Evolutionary conservation across 805 yeast species (phyloP).

Genomic region (Candida silvicultrix): DNA sequence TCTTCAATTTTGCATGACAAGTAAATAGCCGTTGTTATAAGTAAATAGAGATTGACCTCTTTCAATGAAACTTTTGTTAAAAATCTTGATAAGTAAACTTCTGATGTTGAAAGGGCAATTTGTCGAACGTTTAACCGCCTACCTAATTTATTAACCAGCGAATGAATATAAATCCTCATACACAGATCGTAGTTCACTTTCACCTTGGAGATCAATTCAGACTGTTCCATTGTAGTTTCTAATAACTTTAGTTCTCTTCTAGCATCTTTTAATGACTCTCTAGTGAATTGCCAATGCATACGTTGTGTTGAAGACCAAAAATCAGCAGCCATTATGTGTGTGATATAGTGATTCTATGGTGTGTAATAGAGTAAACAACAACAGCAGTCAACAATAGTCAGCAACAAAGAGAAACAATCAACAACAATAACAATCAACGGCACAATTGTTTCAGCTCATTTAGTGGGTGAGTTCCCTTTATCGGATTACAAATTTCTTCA

Average conservation of each 20-base stretch:
- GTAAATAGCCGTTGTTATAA: slow-evolving; percentile 81
- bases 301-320: slow-evolving; percentile 87
- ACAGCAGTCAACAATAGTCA: too few species aligned
- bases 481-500: too few species aligned
- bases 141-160: slow-evolving; percentile 69
- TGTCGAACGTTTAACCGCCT: slow-evolving; percentile 74
- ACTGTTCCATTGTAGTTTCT: slow-evolving; percentile 33
- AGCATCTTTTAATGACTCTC: slow-evolving; percentile 44
- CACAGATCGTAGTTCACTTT: slow-evolving; percentile 38
- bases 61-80: slow-evolving; percentile 63
- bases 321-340: slow-evolving; percentile 57
- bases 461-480: too few species aligned
- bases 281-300: slow-evolving; percentile 71
- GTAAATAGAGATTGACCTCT: slow-evolving; percentile 76
- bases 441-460: too few species aligned
- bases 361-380: not conserved
- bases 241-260: slow-evolving; percentile 35
- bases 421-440: too few species aligned
- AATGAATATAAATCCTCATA: slow-evolving; percentile 75
- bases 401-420: too few species aligned
- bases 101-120: slow-evolving; percentile 83
- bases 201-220: slow-evolving; percentile 33
- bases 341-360: not conserved
- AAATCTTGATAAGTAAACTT: slow-evolving; percentile 76
- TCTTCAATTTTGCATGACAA: slow-evolving; percentile 93